Evolutionary conservation across 495 filamentous ascomycete species (phyloP).

Genomic region (Penicillium coprophilum): DNA sequence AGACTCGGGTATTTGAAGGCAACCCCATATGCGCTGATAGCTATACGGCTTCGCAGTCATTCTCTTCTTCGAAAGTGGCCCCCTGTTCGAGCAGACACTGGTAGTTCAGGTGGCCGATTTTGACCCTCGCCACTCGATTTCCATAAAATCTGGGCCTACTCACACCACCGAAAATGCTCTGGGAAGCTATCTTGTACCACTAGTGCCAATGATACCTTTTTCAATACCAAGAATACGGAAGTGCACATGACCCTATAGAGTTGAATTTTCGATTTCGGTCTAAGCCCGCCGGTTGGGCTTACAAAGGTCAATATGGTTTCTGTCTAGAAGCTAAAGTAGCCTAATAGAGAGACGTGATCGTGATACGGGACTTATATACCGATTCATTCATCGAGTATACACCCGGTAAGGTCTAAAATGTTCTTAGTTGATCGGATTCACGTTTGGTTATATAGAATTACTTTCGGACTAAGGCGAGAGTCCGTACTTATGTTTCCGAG

Average conservation of each 20-base stretch:
- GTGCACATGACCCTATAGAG: slow-evolving; percentile 39
- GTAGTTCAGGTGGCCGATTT: slow-evolving; percentile 27
- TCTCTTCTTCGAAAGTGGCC: slow-evolving; percentile 26
- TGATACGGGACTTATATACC: slow-evolving; percentile 27
- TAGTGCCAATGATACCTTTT: slow-evolving; percentile 33
- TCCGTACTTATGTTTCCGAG: slow-evolving; percentile 30
- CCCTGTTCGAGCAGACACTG: slow-evolving; percentile 25
- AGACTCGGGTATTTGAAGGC: too few species aligned
- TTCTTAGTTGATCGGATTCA: slow-evolving; percentile 22
- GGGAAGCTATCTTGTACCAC: slow-evolving; percentile 25
- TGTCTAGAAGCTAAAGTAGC: slow-evolving; percentile 26
- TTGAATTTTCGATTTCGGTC: slow-evolving; percentile 32
- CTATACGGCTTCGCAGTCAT: too few species aligned
- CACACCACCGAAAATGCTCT: slow-evolving; percentile 44
- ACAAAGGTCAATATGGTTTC: slow-evolving; percentile 17
- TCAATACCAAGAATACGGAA: slow-evolving; percentile 42
- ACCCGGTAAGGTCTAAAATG: slow-evolving; percentile 38
- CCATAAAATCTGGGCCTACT: slow-evolving; percentile 40
- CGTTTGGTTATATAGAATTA: slow-evolving; percentile 32
- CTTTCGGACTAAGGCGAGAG: slow-evolving; percentile 30
- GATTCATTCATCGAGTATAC: slow-evolving; percentile 35
- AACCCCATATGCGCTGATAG: too few species aligned
- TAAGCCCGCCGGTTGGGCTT: slow-evolving; percentile 18
- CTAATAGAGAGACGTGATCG: slow-evolving; percentile 34
- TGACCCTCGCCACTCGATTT: slow-evolving; percentile 35